Conservation (phyloP, 2,329 filamentous ascomycete genomes). For the Colletotrichum higginsianum region DNA sequence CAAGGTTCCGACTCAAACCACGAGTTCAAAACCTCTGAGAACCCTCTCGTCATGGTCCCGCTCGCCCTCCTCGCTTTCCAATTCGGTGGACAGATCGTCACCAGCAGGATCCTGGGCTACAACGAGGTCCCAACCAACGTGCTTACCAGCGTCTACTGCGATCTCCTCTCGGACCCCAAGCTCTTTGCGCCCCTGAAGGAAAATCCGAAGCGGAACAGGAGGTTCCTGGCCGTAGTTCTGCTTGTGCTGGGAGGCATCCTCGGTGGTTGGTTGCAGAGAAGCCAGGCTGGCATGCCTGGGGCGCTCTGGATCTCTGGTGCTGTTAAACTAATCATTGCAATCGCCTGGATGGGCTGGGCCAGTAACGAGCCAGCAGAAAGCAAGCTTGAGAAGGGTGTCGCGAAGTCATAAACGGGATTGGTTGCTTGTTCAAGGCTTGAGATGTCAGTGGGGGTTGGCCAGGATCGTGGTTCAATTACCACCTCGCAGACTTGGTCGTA, state of each 20-base stretch:
- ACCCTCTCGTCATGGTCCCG: constrained; percentile 60
- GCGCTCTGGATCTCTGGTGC: constrained; percentile 62
- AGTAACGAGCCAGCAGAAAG: constrained; percentile 41
- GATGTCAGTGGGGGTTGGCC: not conserved
- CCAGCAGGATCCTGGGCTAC: constrained; percentile 63
- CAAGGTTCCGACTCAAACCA: constrained; percentile 41
- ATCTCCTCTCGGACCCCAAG: constrained; percentile 65
- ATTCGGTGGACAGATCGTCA: constrained; percentile 67
- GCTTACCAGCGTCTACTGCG: constrained; percentile 68
- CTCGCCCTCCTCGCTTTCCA: constrained; percentile 67
- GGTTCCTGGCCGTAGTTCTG: constrained; percentile 60
- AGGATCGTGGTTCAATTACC: not conserved
- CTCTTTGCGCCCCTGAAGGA: constrained; percentile 56
- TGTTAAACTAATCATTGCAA: constrained; percentile 59
- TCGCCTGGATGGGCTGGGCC: constrained; percentile 54
- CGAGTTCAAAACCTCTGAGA: constrained; percentile 45
- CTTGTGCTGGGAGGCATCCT: constrained; percentile 63
- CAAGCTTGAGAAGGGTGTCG: constrained; percentile 37
- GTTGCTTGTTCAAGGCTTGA: not conserved
- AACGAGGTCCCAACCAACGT: constrained; percentile 70
- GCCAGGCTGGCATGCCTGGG: constrained; percentile 55
- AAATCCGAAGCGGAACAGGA: constrained; percentile 66
- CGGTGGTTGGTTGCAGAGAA: constrained; percentile 64
- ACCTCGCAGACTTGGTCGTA: not conserved
- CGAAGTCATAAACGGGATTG: not conserved